Conservation (phyloP, 768 basidiomycete species). For the Trametes cubensis region DNA sequence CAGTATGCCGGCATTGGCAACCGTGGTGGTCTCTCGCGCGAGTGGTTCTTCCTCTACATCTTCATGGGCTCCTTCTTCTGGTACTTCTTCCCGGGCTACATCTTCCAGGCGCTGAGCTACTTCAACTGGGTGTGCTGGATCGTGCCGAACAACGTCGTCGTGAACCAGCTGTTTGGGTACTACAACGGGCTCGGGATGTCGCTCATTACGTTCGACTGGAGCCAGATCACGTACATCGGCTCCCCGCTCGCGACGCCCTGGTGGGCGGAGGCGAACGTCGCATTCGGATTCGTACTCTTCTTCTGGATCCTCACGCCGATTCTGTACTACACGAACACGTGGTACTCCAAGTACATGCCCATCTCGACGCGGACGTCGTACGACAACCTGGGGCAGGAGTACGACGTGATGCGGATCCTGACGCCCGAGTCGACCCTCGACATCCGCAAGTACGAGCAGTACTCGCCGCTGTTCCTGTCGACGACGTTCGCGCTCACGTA, state of each 20-base stretch:
- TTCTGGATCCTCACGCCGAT: slow-evolving; percentile 69
- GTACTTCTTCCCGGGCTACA: slow-evolving; percentile 74
- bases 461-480: slow-evolving; percentile 51
- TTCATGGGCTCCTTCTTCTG: slow-evolving; percentile 42
- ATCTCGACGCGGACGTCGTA: slow-evolving; percentile 39
- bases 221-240: slow-evolving; percentile 66
- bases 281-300: slow-evolving; percentile 64
- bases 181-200: slow-evolving; percentile 53
- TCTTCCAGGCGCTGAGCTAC: slow-evolving; percentile 52
- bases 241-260: slow-evolving; percentile 79
- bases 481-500: slow-evolving; percentile 78
- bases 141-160: slow-evolving; percentile 62
- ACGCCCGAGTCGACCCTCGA: slow-evolving; percentile 40
- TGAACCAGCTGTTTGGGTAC: slow-evolving; percentile 80
- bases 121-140: slow-evolving; percentile 66
- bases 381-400: slow-evolving; percentile 46
- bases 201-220: slow-evolving; percentile 81
- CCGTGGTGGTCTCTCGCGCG: slow-evolving; percentile 52
- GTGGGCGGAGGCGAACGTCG: slow-evolving; percentile 79
- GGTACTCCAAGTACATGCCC: slow-evolving; percentile 71
- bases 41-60: slow-evolving; percentile 52
- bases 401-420: slow-evolving; percentile 48
- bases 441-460: slow-evolving; percentile 42
- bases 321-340: slow-evolving; percentile 71
- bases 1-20: slow-evolving; percentile 46